Evolutionary conservation across 345 rosid genomes (phyloP).

Genomic region (Triadica sebifera): DNA sequence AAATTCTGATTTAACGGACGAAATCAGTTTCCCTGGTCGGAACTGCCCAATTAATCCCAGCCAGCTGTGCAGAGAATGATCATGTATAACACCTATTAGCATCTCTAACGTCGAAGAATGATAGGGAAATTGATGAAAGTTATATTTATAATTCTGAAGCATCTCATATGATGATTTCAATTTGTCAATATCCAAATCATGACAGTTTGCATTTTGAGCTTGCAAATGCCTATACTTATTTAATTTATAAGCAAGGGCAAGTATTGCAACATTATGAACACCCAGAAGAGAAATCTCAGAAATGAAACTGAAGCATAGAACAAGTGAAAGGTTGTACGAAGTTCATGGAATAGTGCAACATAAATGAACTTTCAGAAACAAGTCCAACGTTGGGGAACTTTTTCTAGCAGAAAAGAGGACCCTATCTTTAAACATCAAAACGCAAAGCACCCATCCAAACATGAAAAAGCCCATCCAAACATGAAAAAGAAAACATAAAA

Average conservation of each 20-base stretch:
- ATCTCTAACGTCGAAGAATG: neutral
- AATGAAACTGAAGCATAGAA: neutral
- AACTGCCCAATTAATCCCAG: constrained; percentile 71
- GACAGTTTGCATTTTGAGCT: too few species aligned
- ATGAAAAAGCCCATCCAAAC: too few species aligned
- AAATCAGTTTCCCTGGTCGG: constrained; percentile 67
- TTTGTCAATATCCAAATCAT: neutral
- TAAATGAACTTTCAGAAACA: neutral
- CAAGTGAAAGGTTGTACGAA: neutral
- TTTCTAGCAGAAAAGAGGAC: too few species aligned
- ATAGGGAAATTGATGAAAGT: neutral
- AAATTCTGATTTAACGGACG: constrained; percentile 55
- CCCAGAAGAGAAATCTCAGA: neutral
- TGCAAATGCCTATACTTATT: too few species aligned
- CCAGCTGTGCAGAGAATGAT: constrained; percentile 49
- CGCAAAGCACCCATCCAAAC: too few species aligned
- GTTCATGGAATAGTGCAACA: neutral
- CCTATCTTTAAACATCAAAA: too few species aligned
- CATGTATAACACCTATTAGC: neutral
- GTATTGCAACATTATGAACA: too few species aligned
- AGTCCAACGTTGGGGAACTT: neutral
- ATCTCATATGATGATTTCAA: neutral
- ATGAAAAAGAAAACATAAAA: neutral
- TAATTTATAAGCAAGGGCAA: too few species aligned
- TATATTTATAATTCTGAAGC: neutral